Conservation (phyloP, 495 filamentous ascomycete genomes). For the Aspergillus funiculosus region DNA sequence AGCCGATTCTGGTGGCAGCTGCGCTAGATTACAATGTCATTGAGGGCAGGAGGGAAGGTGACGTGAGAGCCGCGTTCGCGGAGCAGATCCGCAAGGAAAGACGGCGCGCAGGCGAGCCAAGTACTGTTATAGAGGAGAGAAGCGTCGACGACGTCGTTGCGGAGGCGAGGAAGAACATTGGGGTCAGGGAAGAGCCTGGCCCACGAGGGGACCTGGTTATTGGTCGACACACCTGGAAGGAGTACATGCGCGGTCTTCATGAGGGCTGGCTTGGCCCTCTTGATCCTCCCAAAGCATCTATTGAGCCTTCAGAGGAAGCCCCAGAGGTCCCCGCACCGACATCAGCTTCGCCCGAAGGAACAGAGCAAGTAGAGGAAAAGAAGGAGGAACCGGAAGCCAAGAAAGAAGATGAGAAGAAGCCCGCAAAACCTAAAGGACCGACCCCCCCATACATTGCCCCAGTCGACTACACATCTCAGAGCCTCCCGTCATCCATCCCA, state of each 20-base stretch:
- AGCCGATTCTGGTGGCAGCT: conserved; percentile 83
- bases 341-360: conserved; percentile 17
- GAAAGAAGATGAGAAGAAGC: conserved; percentile 45
- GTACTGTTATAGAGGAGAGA: conserved; percentile 32
- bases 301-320: conserved; percentile 17
- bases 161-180: conserved; percentile 51
- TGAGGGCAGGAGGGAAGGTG: conserved; percentile 82
- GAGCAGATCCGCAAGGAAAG: conserved; percentile 70
- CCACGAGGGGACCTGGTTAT: conserved; percentile 79
- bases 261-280: conserved; percentile 95
- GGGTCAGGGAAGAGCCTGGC: conserved; percentile 64
- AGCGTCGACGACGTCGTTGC: conserved; percentile 50
- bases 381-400: conserved; percentile 30
- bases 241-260: conserved; percentile 88
- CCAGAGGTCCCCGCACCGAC: conserved; percentile 26
- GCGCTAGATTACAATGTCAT: conserved; percentile 93
- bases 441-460: conserved; percentile 60
- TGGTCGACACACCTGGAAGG: conserved; percentile 93
- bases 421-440: conserved; percentile 41
- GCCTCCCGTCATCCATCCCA: conserved; percentile 57
- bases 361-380: conserved; percentile 28
- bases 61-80: conserved; percentile 74
- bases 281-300: conserved; percentile 38
- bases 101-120: conserved; percentile 48
- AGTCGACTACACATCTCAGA: conserved; percentile 58